Evolutionary conservation across 2,329 filamentous ascomycete genomes (phyloP), one percentile per base, ranked within the genome.

Genomic region (Hypoxylon sp.): DNA sequence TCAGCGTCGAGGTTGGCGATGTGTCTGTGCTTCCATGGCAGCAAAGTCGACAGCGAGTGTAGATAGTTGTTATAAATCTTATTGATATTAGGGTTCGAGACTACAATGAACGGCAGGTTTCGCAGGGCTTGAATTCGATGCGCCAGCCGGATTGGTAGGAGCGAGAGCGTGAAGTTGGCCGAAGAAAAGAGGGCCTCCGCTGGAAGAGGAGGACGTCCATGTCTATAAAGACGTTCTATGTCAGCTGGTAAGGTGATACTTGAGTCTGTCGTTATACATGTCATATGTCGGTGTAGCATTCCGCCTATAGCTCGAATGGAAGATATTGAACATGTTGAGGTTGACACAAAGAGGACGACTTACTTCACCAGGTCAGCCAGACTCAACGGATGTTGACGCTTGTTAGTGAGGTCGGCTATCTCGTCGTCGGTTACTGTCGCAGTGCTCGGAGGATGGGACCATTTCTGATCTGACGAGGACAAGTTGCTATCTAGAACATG

Each of bases 61-160:
- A 97, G 84, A 78, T 99, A 99, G 79, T 97, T 98, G 78, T 92
- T 89, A 82, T 98, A 97, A 68, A 99, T 99, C 72, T 91, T 90
- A 24, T 90, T 91, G 70, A 99, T 93, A 76, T 97, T 93, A 0
- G 93, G 92, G 76, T 99, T 98, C n/a, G 94, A 94, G 24, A 99
- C 95, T 57, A 99, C 94, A 68, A 99, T 98, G 78, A 94, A 99
- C 0, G 95, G 95, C 7, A 99, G 87, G 75, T 97, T 97, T 67
- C 94, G 90, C 17, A 99, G 84, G 44, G 93, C 93, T 77, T 97
- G 92, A 68, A 99, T 97, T 59, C 95, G 92, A 76, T 96, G 93
- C 24, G 95, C 95, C 24, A 99, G 89, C 37, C 95, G 92, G 51
- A 95, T 91, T 13, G 95, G 95, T 8, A 98, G 89, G 55, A 97